Evolutionary conservation across 2,329 filamentous ascomycete species (phyloP).

Genomic region (Macrophomina tecta): DNA sequence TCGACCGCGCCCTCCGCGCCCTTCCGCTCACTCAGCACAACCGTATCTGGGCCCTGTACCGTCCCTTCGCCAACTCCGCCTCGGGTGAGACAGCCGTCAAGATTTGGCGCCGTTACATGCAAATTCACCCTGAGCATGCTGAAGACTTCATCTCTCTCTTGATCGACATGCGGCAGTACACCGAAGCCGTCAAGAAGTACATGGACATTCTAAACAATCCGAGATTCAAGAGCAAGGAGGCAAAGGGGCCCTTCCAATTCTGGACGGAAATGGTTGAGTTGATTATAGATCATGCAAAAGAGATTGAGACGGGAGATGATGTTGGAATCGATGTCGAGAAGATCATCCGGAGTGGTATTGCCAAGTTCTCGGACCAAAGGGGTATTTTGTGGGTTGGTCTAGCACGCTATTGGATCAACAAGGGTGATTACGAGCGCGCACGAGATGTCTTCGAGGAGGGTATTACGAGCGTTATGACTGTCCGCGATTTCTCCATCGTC

Average conservation of each 20-base stretch:
- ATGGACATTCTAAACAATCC: conserved; percentile 91
- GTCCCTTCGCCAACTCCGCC: conserved; percentile 88
- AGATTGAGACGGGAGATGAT: conserved; percentile 81
- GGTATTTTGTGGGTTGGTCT: conserved; percentile 95
- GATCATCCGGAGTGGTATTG: conserved; percentile 91
- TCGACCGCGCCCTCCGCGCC: conserved; percentile 89
- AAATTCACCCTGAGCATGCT: conserved; percentile 91
- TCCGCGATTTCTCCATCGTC: conserved; percentile 93
- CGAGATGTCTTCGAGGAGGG: conserved; percentile 95
- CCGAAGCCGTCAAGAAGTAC: conserved; percentile 88
- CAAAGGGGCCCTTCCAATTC: conserved; percentile 93
- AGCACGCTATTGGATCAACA: conserved; percentile 95
- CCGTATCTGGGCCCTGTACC: conserved; percentile 91
- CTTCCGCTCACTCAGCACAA: conserved; percentile 95
- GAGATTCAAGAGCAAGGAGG: conserved; percentile 88
- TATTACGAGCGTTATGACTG: conserved; percentile 97
- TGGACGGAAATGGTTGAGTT: conserved; percentile 98
- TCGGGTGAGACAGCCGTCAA: conserved; percentile 89
- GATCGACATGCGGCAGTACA: conserved; percentile 80
- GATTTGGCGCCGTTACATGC: conserved; percentile 95
- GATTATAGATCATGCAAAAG: conserved; percentile 85
- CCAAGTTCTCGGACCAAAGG: conserved; percentile 88
- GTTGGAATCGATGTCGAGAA: conserved; percentile 87
- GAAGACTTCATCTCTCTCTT: conserved; percentile 95
- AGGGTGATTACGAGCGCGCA: conserved; percentile 89